Conservation (phyloP, 257 asterid species). For the Verbena officinalis region DNA sequence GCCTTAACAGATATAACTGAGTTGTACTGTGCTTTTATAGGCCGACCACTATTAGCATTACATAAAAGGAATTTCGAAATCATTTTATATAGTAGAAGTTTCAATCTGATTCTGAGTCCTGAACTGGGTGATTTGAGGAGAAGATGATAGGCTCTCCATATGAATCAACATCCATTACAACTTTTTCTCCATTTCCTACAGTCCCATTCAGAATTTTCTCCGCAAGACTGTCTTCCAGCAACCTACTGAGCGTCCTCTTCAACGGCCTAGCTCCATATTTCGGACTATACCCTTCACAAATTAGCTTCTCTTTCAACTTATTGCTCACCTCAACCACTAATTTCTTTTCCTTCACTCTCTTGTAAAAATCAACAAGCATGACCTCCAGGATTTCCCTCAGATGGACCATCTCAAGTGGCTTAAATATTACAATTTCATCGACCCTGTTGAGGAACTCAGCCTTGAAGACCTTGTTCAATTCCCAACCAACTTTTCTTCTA, state of each 20-base stretch:
- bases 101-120: no score
- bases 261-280: constrained; percentile 69
- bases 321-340: constrained; percentile 46
- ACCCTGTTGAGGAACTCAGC: constrained; percentile 65
- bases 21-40: no score
- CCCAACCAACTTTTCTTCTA: constrained; percentile 43
- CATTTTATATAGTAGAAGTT: no score
- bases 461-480: constrained; percentile 52
- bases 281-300: constrained; percentile 52
- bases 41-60: no score
- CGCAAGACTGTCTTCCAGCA: constrained; percentile 64
- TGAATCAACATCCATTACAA: constrained; percentile 48
- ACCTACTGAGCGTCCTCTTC: constrained; percentile 58
- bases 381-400: constrained; percentile 55
- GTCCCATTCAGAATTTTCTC: constrained; percentile 55
- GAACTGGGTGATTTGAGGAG: no score
- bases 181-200: constrained; percentile 44
- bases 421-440: constrained; percentile 63
- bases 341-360: constrained; percentile 42
- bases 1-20: no score
- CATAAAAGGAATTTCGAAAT: no score
- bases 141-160: not conserved
- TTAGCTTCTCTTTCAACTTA: constrained; percentile 50
- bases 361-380: constrained; percentile 52
- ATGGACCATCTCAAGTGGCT: constrained; percentile 48